Percentiles rank a stretch among this genome's conserved stretches.
Conservation (phyloP, 768 basidiomycete species). For the Sporobolomyces roseus region DNA sequence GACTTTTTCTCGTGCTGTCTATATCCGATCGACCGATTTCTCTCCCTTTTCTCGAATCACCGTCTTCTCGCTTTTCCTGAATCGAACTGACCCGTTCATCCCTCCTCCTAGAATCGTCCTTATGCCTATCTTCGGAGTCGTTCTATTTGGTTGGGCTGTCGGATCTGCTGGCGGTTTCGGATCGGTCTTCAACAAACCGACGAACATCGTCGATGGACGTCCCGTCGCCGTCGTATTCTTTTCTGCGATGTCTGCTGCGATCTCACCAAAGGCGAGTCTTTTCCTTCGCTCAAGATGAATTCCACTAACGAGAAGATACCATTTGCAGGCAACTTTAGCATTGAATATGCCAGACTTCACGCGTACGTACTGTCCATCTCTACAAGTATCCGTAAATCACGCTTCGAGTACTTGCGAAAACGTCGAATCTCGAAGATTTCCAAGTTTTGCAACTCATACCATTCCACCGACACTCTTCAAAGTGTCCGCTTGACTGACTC, state of each 20-base stretch:
- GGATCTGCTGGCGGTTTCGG: conserved; percentile 23
- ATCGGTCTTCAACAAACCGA: conserved; percentile 12
- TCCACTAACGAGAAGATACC: too few species aligned
- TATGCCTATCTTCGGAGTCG: conserved; percentile 41
- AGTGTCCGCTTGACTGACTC: too few species aligned
- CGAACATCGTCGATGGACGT: conserved; percentile 14
- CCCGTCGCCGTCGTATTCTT: conserved; percentile 34
- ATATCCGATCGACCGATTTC: too few species aligned
- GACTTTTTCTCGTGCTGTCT: too few species aligned
- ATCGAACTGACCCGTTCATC: too few species aligned
- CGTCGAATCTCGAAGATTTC: too few species aligned
- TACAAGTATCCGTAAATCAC: too few species aligned
- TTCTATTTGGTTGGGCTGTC: conserved; percentile 36
- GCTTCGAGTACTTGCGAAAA: too few species aligned
- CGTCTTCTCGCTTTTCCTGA: too few species aligned
- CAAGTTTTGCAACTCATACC: too few species aligned
- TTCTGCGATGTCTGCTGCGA: conserved; percentile 33
- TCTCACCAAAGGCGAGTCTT: conserved; percentile 36
- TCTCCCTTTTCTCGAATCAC: background rate
- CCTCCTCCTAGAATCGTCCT: conserved; percentile 1
- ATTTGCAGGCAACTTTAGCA: conserved; percentile 28
- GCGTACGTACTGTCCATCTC: conserved; percentile 5
- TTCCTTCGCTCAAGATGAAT: too few species aligned
- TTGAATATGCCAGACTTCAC: conserved; percentile 42
- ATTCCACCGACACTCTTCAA: too few species aligned